Evolutionary conservation across 495 filamentous ascomycete species (phyloP).

Genomic region (Tetracladium setigerum): DNA sequence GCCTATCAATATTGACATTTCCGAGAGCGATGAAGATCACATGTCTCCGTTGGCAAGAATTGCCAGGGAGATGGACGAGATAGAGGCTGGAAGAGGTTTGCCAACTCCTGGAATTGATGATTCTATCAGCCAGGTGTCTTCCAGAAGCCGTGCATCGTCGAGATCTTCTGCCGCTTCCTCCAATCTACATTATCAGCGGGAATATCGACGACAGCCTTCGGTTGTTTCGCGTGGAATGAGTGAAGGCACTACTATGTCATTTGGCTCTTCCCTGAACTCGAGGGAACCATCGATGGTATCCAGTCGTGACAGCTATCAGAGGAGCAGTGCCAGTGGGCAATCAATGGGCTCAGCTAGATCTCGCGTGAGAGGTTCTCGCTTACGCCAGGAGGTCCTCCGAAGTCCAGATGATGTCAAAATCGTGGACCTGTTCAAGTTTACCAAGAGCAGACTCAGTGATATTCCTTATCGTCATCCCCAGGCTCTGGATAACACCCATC

Average conservation of each 20-base stretch:
- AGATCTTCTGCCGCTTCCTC: conserved; percentile 44
- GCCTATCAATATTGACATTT: conserved; percentile 46
- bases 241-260: conserved; percentile 55
- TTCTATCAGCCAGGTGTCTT: conserved; percentile 54
- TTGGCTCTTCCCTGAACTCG: conserved; percentile 46
- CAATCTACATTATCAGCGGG: conserved; percentile 15
- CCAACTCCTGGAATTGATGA: conserved; percentile 43
- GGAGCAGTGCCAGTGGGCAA: conserved; percentile 46
- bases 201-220: conserved; percentile 35
- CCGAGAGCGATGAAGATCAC: conserved; percentile 57
- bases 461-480: conserved; percentile 66
- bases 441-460: conserved; percentile 62
- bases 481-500: conserved; percentile 48
- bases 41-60: conserved; percentile 62
- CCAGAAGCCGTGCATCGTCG: conserved; percentile 55
- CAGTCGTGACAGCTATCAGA: conserved; percentile 50
- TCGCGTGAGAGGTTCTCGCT: conserved; percentile 54
- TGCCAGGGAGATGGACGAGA: conserved; percentile 48
- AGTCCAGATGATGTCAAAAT: conserved; percentile 53
- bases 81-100: conserved; percentile 41
- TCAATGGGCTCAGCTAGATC: conserved; percentile 59
- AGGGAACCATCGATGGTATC: conserved; percentile 29
- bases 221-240: conserved; percentile 41
- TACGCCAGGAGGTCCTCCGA: conserved; percentile 73
- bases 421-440: conserved; percentile 63